Evolutionary conservation across 371 early-diverging fungal species (phyloP), one percentile per base, ranked within the genome.

Genomic region (Mucor velutinosus): DNA sequence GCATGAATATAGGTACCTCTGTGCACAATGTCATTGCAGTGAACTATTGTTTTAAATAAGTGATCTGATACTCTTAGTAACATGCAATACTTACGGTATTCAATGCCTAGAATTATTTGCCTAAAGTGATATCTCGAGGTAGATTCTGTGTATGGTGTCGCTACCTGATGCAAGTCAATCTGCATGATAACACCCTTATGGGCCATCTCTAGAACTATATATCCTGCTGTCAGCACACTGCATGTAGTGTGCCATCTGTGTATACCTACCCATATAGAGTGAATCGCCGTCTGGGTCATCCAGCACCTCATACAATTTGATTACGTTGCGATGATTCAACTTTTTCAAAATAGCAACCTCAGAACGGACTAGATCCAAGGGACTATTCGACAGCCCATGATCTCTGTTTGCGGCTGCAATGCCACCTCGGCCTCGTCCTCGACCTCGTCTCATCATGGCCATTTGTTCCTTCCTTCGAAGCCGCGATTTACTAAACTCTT

Each of bases 301-400:
- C 55, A 96, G 71, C 8, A 94, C 96, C 75, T 96, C 96, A 74
- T 85, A 87, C 25, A 97, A 76, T 47, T 82, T 81, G 25, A 96
- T 90, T 60, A 94, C 78, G 68, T 96, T 90, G 7, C 66, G 72
- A 69, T 96, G 96, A 64, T 86, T 72, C 19, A 96, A 83, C 75
- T 94, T 95, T 76, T 95, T 95, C 30, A 93, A 76, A 43, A 97
- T 89, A 17, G 95, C 95, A 29, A 97, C 86, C 78, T 97, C 97
- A 1, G 85, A 77, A 35, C 90, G 82, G 30, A 96, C 89, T 39
- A 94, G 80, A 58, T 91, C 89, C 58, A 95, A 83, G 4, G 94
- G 90, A 47, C 17, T 62, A 90, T 72, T 53, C 33, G 49, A 35
- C 11, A 51, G 21, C 25, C 51, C 51, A 51, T 51, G 51, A 23